Evolutionary conservation across 129 eudicot species (phyloP).

Genomic region (Oenanthe sinensis): DNA sequence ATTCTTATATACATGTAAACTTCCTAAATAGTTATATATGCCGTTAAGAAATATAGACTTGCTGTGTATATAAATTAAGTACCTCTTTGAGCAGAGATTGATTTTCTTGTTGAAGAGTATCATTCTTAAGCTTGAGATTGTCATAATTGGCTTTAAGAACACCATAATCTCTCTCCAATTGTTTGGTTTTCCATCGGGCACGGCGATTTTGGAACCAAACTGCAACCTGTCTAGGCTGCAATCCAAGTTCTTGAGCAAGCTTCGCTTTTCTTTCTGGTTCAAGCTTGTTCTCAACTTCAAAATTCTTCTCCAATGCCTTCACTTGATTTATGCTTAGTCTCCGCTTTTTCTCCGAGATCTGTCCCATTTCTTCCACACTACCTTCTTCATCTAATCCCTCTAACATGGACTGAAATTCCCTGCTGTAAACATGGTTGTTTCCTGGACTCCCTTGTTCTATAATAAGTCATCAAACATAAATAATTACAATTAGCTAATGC

Average conservation of each 20-base stretch:
- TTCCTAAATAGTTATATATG: not conserved
- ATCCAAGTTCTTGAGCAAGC: conserved; percentile 85
- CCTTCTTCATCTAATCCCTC: conserved; percentile 82
- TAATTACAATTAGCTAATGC: not conserved
- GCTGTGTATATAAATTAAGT: not conserved
- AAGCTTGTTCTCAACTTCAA: conserved; percentile 78
- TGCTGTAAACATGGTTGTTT: conserved; percentile 42
- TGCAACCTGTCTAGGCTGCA: conserved; percentile 89
- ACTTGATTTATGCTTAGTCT: conserved; percentile 69
- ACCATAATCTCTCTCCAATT: conserved; percentile 75
- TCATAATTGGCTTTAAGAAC: conserved; percentile 62
- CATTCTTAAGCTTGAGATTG: conserved; percentile 54
- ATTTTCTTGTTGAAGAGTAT: conserved; percentile 55
- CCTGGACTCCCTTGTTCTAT: conserved; percentile 49
- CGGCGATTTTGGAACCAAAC: conserved; percentile 98
- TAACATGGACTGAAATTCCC: conserved; percentile 69
- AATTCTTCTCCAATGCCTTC: conserved; percentile 82
- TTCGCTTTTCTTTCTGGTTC: conserved; percentile 89
- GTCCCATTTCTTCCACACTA: conserved; percentile 51
- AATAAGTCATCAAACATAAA: not conserved
- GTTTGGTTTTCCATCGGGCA: conserved; percentile 93
- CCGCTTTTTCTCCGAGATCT: conserved; percentile 67
- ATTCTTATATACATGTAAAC: not conserved
- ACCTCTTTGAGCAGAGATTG: conserved; percentile 75
- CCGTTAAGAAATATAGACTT: not conserved